A percentile compares a stretch with the other conserved stretches of the same genome.
phyloP scores from a whole-genome alignment of 2,329 filamentous ascomycete genomes.

The Cyphellophora attinorum region DNA sequence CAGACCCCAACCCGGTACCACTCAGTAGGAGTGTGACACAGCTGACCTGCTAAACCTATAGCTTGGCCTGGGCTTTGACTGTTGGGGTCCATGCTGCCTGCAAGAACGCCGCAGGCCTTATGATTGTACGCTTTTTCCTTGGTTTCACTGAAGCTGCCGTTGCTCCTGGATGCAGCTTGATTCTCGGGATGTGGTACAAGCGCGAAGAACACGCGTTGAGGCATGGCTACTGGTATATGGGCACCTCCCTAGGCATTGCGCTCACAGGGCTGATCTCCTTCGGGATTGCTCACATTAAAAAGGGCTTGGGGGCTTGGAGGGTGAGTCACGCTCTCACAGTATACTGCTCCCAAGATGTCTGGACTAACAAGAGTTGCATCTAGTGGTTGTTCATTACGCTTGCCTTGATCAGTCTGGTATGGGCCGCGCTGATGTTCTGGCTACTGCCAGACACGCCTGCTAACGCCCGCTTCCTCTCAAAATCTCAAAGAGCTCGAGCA shows the following conservation, averaged over 20 bases:
- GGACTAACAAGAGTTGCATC: no score
- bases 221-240: conserved; percentile 26
- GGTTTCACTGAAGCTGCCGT: conserved; percentile 31
- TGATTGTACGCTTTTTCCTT: conserved; percentile 33
- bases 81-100: conserved; percentile 25
- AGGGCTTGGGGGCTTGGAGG: no score
- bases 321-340: no score
- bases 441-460: conserved; percentile 42
- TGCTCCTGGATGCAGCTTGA: conserved; percentile 28
- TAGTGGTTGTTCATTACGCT: no score
- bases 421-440: conserved; percentile 8
- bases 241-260: conserved; percentile 23
- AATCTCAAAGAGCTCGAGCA: conserved; percentile 35
- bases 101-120: conserved; percentile 23
- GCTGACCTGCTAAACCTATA: no score
- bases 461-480: conserved; percentile 34
- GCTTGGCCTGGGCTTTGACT: conserved; percentile 24
- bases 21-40: no score
- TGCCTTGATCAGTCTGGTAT: no score
- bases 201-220: conserved; percentile 24
- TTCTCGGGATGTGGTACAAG: conserved; percentile 30
- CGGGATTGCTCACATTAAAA: conserved; percentile 31
- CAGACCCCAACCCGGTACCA: no score
- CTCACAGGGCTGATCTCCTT: conserved; percentile 38
- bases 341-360: no score